Conservation (phyloP, 345 rosid species). For the Melaleuca quinquenervia region DNA sequence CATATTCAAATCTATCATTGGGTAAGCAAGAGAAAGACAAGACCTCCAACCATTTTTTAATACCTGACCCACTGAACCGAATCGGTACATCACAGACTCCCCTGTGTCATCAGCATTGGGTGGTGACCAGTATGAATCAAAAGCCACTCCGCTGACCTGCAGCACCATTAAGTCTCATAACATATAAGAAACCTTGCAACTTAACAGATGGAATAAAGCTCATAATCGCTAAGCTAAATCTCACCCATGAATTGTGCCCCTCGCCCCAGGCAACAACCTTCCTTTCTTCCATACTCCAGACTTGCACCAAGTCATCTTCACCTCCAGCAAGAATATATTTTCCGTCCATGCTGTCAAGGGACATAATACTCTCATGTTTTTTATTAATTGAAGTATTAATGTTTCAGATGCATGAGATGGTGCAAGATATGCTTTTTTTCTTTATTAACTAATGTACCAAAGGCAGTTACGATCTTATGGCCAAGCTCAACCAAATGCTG, state of each 20-base stretch:
- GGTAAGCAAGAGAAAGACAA: neutral
- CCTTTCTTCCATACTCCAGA: constrained; percentile 99
- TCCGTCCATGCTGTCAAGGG: constrained; percentile 77
- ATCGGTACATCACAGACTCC: constrained; percentile 85
- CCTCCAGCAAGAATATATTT: constrained; percentile 97
- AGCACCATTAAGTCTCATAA: constrained; percentile 9
- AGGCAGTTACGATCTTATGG: neutral
- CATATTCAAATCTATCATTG: neutral
- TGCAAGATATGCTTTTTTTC: neutral
- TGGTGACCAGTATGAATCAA: constrained; percentile 91
- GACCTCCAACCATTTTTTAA: neutral
- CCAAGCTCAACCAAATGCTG: neutral
- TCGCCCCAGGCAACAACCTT: constrained; percentile 99
- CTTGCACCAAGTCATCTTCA: constrained; percentile 98
- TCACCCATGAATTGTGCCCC: constrained; percentile 99
- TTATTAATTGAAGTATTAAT: neutral
- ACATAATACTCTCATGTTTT: neutral
- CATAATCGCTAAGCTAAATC: constrained; percentile 6
- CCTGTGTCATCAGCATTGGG: constrained; percentile 80
- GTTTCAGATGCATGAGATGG: neutral
- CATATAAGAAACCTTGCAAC: constrained; percentile 7
- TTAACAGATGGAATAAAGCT: neutral
- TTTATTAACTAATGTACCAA: neutral
- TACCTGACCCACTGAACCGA: constrained; percentile 99
- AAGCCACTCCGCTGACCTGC: constrained; percentile 99